Conservation (phyloP, 495 filamentous ascomycete genomes). For the Mycothermus thermophilus region DNA sequence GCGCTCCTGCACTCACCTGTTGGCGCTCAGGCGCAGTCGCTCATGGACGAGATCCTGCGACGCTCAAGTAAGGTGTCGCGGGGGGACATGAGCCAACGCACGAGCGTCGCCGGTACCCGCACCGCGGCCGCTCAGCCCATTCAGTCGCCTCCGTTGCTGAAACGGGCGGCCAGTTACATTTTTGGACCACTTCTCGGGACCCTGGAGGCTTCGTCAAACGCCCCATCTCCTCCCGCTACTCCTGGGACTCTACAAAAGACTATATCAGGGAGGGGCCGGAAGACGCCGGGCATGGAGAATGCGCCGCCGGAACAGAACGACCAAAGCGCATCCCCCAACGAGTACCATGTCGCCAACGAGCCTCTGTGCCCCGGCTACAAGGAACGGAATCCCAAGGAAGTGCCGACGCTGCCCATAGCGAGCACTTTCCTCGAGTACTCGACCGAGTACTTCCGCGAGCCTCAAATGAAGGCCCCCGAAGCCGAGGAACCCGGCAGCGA, state of each 20-base stretch:
- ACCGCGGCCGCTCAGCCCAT: conserved; percentile 27
- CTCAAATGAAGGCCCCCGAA: conserved; percentile 94
- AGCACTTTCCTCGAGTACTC: conserved; percentile 91
- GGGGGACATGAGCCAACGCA: conserved; percentile 35
- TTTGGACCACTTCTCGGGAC: conserved; percentile 43
- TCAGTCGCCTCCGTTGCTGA: conserved; percentile 33
- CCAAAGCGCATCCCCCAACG: conserved; percentile 46
- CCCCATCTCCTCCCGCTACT: conserved; percentile 19
- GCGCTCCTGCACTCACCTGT: conserved; percentile 64
- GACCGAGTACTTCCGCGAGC: conserved; percentile 96
- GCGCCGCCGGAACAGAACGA: conserved; percentile 68
- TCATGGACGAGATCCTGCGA: conserved; percentile 59
- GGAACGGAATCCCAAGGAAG: conserved; percentile 39
- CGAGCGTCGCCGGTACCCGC: conserved; percentile 24
- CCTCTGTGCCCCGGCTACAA: conserved; percentile 63
- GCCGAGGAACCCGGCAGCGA: conserved; percentile 91
- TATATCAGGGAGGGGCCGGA: too few relatives aligned
- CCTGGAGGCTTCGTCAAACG: conserved; percentile 19
- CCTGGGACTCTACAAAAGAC: too few relatives aligned
- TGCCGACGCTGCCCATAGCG: conserved; percentile 54
- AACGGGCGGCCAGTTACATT: conserved; percentile 41
- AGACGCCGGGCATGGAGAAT: conserved; percentile 12
- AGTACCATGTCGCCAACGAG: conserved; percentile 61
- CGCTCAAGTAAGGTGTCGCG: conserved; percentile 39
- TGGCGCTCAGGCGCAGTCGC: conserved; percentile 47